A percentile compares a stretch with the other conserved stretches of the same genome.
These are phyloP conservation scores for Taphrina deformans DNA, from an alignment of 1,139 yeast species.

Conservation along the genomic window DNA sequence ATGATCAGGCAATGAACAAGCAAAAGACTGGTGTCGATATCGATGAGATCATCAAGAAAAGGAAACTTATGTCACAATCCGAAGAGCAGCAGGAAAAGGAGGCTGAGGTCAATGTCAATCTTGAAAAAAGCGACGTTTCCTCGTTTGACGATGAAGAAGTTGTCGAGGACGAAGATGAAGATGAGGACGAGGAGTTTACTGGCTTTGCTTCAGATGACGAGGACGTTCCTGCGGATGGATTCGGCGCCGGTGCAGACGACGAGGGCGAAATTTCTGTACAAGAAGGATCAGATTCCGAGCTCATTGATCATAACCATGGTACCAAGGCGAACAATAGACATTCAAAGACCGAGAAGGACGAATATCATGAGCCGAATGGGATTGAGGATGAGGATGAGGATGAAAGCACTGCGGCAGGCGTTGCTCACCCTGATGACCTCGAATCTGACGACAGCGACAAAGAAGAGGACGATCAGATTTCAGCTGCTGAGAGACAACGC, in stretches of 20 bases:
- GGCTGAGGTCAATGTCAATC: background rate
- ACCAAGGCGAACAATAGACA: conserved; percentile 38
- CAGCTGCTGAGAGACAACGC: conserved; percentile 42
- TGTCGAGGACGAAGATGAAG: conserved; percentile 44
- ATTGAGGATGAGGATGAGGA: conserved; percentile 41
- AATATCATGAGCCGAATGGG: conserved; percentile 37
- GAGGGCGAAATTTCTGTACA: conserved; percentile 44
- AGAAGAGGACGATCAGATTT: conserved; percentile 31
- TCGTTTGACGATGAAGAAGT: conserved; percentile 48
- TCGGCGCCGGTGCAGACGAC: conserved; percentile 44
- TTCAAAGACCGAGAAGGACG: conserved; percentile 40
- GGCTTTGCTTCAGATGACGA: conserved; percentile 47
- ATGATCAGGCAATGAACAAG: conserved; percentile 49
- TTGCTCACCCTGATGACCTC: conserved; percentile 25
- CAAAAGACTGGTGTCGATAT: conserved; percentile 60
- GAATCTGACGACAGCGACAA: conserved; percentile 17
- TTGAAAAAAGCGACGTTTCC: conserved; percentile 45
- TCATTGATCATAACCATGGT: conserved; percentile 43
- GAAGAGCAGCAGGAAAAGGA: background rate
- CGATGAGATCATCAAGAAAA: conserved; percentile 78
- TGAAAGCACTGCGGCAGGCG: conserved; percentile 28
- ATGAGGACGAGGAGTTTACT: conserved; percentile 47
- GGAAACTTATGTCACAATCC: conserved; percentile 41
- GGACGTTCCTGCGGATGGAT: conserved; percentile 40
- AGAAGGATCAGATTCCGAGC: conserved; percentile 46